Evolutionary conservation across 2,329 filamentous ascomycete genomes (phyloP).

Genomic region (Blastomyces silverae): DNA sequence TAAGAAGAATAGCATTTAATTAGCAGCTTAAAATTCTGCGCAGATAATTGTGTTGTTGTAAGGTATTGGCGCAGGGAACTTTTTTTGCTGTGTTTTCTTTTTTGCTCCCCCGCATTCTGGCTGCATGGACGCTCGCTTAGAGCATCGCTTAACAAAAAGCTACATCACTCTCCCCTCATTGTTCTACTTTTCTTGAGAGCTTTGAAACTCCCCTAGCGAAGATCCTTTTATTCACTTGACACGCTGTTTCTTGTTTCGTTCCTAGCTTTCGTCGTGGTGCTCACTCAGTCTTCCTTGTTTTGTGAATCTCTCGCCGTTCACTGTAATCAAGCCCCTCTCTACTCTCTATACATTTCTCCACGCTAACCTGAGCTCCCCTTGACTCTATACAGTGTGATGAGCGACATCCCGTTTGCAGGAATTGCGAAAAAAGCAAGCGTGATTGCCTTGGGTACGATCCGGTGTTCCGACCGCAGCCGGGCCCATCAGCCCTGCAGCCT

Average conservation of each 20-base stretch:
- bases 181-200: slow-evolving; percentile 4
- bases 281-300: background rate
- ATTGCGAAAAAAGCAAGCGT: slow-evolving; percentile 62
- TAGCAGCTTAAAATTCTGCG: slow-evolving; percentile 10
- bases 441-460: slow-evolving; percentile 63
- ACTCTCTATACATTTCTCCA: slow-evolving; percentile 6
- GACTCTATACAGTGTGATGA: slow-evolving; percentile 73
- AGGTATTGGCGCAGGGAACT: background rate
- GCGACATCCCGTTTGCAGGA: slow-evolving; percentile 76
- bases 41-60: slow-evolving; percentile 13
- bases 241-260: slow-evolving; percentile 16
- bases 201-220: background rate
- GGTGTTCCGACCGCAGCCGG: slow-evolving; percentile 64
- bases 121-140: slow-evolving; percentile 22
- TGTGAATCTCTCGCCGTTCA: background rate
- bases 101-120: slow-evolving; percentile 14
- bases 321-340: background rate
- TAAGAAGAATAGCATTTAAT: slow-evolving; percentile 43
- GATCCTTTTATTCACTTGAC: slow-evolving; percentile 5
- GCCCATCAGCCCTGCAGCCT: slow-evolving; percentile 63
- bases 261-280: background rate
- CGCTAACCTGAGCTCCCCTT: slow-evolving; percentile 24
- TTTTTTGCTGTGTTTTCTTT: background rate
- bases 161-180: slow-evolving; percentile 11
- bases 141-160: slow-evolving; percentile 12